phyloP scores from a whole-genome alignment of 176 grass and related monocot species.

The Oryza meyeriana region DNA sequence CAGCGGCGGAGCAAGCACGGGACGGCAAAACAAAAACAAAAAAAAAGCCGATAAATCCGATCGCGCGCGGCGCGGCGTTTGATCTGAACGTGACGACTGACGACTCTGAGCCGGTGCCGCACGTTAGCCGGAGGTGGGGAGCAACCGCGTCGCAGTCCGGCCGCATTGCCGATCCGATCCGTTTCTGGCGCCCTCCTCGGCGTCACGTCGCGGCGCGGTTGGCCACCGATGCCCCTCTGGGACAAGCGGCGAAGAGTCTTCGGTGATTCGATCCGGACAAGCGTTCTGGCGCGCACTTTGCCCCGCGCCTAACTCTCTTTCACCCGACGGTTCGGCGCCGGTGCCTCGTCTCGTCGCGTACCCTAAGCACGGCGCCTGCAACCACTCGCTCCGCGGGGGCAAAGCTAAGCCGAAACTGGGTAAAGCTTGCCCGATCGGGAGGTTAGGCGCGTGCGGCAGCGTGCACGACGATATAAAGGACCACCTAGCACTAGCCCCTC shows the following conservation, averaged over 20 bases:
- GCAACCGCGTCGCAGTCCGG: conserved; percentile 3
- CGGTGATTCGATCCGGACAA: background rate
- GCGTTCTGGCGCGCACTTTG: background rate
- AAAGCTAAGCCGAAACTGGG: background rate
- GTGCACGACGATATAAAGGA: background rate
- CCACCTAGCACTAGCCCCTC: background rate
- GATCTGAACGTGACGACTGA: background rate
- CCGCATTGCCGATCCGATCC: background rate
- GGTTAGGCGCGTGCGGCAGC: background rate
- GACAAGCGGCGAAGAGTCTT: background rate
- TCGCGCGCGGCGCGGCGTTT: no score
- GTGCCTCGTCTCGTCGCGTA: background rate
- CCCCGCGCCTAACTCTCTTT: conserved; percentile 9
- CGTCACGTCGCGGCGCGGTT: conserved; percentile 20
- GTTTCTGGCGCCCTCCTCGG: background rate
- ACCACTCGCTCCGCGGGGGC: background rate
- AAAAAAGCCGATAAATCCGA: no score
- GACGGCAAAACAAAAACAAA: no score
- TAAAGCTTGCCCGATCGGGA: background rate
- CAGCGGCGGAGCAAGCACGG: no score
- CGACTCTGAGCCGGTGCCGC: background rate
- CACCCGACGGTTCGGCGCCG: background rate
- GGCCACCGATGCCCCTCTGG: conserved; percentile 7
- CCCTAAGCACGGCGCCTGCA: background rate
- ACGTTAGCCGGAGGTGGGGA: conserved; percentile 3